phyloP scores from a whole-genome alignment of 2,329 filamentous ascomycete species.

The Rhinocladiella similis region DNA sequence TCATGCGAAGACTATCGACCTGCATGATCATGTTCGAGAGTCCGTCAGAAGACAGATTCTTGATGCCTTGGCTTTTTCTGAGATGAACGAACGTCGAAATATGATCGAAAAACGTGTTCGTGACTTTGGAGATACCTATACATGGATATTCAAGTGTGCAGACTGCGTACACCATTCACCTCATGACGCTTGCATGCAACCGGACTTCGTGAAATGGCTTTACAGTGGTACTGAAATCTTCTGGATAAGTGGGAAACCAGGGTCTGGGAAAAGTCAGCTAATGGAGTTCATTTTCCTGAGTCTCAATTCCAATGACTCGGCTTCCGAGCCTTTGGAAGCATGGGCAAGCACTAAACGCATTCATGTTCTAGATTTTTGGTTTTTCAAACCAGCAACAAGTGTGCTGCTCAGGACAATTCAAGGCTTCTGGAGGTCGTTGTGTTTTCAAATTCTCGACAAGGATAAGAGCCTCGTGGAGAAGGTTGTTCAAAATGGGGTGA shows the following conservation, averaged over 20 bases:
- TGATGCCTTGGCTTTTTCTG: slow-evolving; percentile 10
- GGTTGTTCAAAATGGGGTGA: background rate
- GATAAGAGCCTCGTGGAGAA: slow-evolving; percentile 1
- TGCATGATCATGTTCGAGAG: background rate
- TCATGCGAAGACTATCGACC: background rate
- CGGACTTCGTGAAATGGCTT: too few relatives aligned
- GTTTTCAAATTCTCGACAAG: slow-evolving; percentile 7
- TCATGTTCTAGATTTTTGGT: slow-evolving; percentile 11
- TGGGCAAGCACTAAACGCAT: slow-evolving; percentile 5
- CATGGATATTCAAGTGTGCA: slow-evolving; percentile 9
- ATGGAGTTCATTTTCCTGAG: slow-evolving; percentile 8
- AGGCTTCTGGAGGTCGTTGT: slow-evolving; percentile 16
- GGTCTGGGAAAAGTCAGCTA: too few relatives aligned
- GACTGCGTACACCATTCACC: too few relatives aligned
- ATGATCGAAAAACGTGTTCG: slow-evolving; percentile 10
- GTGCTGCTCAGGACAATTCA: slow-evolving; percentile 5
- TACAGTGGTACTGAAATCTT: too few relatives aligned
- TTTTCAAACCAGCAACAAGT: slow-evolving; percentile 15
- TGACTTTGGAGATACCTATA: slow-evolving; percentile 11
- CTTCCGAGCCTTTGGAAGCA: background rate
- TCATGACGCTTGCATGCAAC: too few relatives aligned
- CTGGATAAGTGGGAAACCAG: too few relatives aligned
- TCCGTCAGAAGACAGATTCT: slow-evolving; percentile 1
- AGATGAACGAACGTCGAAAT: slow-evolving; percentile 17
- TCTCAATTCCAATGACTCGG: background rate